These are phyloP conservation scores for Silene latifolia DNA, from an alignment of 148 eudicot species.

Conservation along the genomic window DNA sequence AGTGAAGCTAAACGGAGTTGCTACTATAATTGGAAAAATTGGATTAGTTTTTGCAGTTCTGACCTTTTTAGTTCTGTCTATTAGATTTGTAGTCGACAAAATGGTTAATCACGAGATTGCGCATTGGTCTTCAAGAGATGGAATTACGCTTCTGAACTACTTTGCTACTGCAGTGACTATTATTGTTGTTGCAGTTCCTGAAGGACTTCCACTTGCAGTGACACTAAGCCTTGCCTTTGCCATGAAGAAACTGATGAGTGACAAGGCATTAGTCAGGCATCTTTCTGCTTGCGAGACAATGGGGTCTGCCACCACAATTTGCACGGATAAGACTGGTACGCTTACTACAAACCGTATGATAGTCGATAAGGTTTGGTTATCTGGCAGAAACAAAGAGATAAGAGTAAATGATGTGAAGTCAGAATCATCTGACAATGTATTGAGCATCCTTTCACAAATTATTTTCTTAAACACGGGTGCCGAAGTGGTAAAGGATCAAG, in stretches of 20 bases:
- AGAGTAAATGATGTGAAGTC: constrained; percentile 33
- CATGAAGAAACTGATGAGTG: constrained; percentile 82
- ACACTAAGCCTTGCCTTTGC: constrained; percentile 97
- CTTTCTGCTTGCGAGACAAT: constrained; percentile 96
- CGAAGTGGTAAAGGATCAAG: constrained; percentile 66
- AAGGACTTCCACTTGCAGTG: constrained; percentile 93
- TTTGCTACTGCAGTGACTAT: constrained; percentile 92
- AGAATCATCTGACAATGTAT: constrained; percentile 36
- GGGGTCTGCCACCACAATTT: constrained; percentile 86
- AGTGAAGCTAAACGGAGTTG: constrained; percentile 93
- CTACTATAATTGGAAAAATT: constrained; percentile 93
- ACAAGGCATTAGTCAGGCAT: constrained; percentile 81
- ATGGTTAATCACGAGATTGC: constrained; percentile 39
- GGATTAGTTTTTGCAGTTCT: constrained; percentile 74
- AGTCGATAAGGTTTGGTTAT: constrained; percentile 67
- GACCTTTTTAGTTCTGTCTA: constrained; percentile 63
- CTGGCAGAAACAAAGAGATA: constrained; percentile 44
- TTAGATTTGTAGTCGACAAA: constrained; percentile 61
- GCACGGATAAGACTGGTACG: constrained; percentile 97
- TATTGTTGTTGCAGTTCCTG: constrained; percentile 96
- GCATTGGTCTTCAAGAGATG: constrained; percentile 75
- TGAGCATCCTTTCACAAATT: constrained; percentile 47
- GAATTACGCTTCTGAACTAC: constrained; percentile 59
- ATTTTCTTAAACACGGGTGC: constrained; percentile 74
- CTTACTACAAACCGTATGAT: constrained; percentile 92